Evolutionary conservation across 2,329 filamentous ascomycete genomes (phyloP), one percentile per base, ranked within the genome.

Genomic region (Cladorrhinum sp.): DNA sequence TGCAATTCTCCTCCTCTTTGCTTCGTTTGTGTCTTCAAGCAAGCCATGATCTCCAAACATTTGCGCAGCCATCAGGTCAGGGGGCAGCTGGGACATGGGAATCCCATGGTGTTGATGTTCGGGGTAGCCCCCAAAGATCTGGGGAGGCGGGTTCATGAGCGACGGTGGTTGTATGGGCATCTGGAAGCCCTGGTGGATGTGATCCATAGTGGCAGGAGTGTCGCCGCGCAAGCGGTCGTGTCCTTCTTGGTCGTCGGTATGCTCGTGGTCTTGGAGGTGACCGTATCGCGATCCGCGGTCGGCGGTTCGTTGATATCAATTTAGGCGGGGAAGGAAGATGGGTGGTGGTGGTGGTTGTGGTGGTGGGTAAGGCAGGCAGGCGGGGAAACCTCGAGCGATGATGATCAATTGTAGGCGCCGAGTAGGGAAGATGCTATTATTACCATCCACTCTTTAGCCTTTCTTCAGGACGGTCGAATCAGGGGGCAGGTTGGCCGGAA

Each of bases 1-100:
- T 63, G 92, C 92, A 69, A 96, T 96, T 71, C 92, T 86, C 75
- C 93, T 84, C 73, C 92, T 84, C 81, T 96, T 98, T 20, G 92
- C 86, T 71, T 97, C 94, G 69, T 88, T 91, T 58, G 83, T 82
- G 68, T 90, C 86, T 65, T 87, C 85, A 59, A 86, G 75, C 63
- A 87, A 72, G 21, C 78, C 79, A 21, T 83, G 81, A 64, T 86
- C 83, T 24, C 80, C 78, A 63, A 85, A 86, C 78, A 87, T 82
- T 58, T 85, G 83, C 57, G 72, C 71, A n/a, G 80, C 79, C 30
- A 81, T 78, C 57, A 87, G 74, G 66, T 87, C 85, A 28, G 80
- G 78, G 12, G 83, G 80, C 59, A 83, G 76, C 58, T 85, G 78
- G 58, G 77, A 75, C 62, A 87, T 79, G 9, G 86, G 77, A 59